Conservation (phyloP, 305 asterid species). For the Stenogyne calaminthoides region DNA sequence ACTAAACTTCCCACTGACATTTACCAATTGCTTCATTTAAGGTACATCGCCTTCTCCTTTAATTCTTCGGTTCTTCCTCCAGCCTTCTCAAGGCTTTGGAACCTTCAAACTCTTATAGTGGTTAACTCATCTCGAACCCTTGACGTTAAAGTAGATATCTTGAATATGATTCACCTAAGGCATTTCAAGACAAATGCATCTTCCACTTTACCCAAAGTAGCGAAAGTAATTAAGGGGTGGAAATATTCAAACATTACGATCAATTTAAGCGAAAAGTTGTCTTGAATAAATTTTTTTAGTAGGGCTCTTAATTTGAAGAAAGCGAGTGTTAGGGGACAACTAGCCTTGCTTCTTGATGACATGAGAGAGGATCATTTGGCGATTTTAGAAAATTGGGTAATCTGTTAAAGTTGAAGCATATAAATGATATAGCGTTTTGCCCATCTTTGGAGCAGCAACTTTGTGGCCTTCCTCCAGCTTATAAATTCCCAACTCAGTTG, state of each 20-base stretch:
- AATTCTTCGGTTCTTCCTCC: slow-evolving; percentile 30
- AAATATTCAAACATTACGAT: slow-evolving; percentile 37
- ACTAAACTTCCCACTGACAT: no score
- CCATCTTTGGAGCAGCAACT: slow-evolving; percentile 23
- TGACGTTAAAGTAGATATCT: slow-evolving; percentile 35
- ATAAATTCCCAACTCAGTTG: slow-evolving; percentile 34
- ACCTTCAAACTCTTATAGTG: slow-evolving; percentile 39
- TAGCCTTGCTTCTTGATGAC: slow-evolving; percentile 26
- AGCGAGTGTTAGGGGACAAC: slow-evolving; percentile 40
- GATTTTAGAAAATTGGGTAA: slow-evolving; percentile 30
- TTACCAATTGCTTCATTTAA: slow-evolving; percentile 28
- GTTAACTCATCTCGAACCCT: slow-evolving; percentile 27
- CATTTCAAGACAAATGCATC: slow-evolving; percentile 34
- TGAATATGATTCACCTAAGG: slow-evolving; percentile 39
- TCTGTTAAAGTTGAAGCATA: slow-evolving; percentile 37
- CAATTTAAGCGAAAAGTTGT: slow-evolving; percentile 38
- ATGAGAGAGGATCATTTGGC: slow-evolving; percentile 34
- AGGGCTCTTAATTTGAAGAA: slow-evolving; percentile 37
- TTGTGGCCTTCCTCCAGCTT: slow-evolving; percentile 31
- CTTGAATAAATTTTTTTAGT: slow-evolving; percentile 22
- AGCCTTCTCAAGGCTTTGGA: slow-evolving; percentile 35
- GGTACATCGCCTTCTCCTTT: slow-evolving; percentile 32
- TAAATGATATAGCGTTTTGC: slow-evolving; percentile 36
- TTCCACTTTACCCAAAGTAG: slow-evolving; percentile 14
- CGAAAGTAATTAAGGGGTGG: slow-evolving; percentile 24